A percentile compares a stretch with the other conserved stretches of the same genome.
These are phyloP conservation scores for Cladosporium colombiae DNA, from an alignment of 2,329 filamentous ascomycete species.

Conservation along the genomic window DNA sequence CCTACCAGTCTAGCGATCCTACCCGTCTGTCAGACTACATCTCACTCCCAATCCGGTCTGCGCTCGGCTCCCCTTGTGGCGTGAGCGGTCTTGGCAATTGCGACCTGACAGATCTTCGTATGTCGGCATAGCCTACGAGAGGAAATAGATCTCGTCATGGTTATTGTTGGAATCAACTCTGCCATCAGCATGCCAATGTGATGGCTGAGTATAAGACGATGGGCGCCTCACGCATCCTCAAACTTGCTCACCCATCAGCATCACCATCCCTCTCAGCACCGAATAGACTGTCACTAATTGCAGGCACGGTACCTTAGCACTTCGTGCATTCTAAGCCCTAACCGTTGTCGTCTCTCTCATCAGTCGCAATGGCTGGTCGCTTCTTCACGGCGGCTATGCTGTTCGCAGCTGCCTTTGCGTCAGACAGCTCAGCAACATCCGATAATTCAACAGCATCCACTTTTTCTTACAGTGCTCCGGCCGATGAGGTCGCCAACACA, in stretches of 20 bases:
- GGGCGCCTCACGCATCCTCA: background rate
- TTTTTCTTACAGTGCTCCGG: constrained; percentile 8
- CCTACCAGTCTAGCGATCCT: constrained; percentile 12
- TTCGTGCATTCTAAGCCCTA: background rate
- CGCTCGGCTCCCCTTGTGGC: background rate
- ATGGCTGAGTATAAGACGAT: constrained; percentile 9
- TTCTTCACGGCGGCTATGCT: constrained; percentile 19
- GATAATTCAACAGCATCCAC: constrained; percentile 18
- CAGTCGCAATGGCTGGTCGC: constrained; percentile 16
- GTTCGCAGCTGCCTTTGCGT: constrained; percentile 18
- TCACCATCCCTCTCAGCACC: background rate
- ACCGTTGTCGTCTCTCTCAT: background rate
- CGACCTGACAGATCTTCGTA: constrained; percentile 12
- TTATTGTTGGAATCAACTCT: background rate
- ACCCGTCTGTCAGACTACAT: constrained; percentile 9
- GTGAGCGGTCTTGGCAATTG: constrained; percentile 8
- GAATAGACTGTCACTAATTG: background rate
- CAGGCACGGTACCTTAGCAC: background rate
- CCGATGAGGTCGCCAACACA: constrained; percentile 14
- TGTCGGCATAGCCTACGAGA: constrained; percentile 14
- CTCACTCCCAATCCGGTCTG: constrained; percentile 13
- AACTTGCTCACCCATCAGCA: background rate
- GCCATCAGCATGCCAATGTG: background rate
- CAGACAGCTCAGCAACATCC: constrained; percentile 1
- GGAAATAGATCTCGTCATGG: constrained; percentile 8